Evolutionary conservation across 495 filamentous ascomycete species (phyloP), one percentile per base, ranked within the genome.

Genomic region (Pseudotulostoma volvatum): DNA sequence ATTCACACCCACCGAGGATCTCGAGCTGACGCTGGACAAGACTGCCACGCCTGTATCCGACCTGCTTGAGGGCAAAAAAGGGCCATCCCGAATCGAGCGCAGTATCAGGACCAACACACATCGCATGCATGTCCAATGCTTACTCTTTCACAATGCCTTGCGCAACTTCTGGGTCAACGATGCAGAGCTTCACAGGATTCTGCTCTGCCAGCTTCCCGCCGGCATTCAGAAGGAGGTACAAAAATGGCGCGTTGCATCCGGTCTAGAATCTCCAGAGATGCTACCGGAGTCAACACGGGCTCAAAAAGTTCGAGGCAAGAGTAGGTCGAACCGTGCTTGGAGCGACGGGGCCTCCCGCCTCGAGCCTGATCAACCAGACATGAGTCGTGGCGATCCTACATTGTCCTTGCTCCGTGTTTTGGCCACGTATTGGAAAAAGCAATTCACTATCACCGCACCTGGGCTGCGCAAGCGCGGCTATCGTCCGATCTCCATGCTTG

Each of bases 401-500:
- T 63, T 90, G 18, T 60, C 74, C n/a, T 58, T 94, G 15, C 64
- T 96, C 34, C 82, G 79, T 45, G 63, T 73, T 16, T 60, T 99
- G 21, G 59, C 78, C 11, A 70, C 76, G 1, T 93, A 80, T 67
- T 99, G 90, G 90, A 85, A 75, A 53, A 81, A 81, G 47, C 70
- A 79, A 30, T 99, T 92, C 54, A 67, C 61, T 4, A 68, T 92
- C 36, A 81, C 75, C 2, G 71, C 77, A 0, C 86, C 87, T 1
- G 81, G 80, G 0, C 48, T 96, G n/a, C 70, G 87, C 5, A 99
- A 95, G 57, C 67, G 75, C 48, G 90, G 90, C 2, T 95, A 96
- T 51, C 83, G 82, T 54, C 62, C 77, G 7, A 63, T 82, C 17
- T 59, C 71, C 30, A 65, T 68, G 18, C 54, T 96, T 8, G 74